Conservation (phyloP, 2,329 filamentous ascomycete species). For the Tolypocladium nubicola region DNA sequence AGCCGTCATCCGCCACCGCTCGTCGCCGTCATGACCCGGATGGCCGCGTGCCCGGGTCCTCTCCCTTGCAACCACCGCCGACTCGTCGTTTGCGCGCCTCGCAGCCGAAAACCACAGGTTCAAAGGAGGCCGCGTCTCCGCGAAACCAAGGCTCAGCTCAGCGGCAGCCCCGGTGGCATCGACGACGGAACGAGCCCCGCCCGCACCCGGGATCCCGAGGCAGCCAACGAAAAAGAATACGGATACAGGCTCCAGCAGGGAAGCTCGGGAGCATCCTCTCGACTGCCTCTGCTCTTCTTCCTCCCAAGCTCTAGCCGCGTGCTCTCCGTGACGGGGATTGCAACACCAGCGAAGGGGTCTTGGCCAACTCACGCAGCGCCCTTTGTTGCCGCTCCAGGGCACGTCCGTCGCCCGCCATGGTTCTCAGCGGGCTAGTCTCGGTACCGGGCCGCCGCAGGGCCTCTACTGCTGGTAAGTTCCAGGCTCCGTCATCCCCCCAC, state of each 20-base stretch:
- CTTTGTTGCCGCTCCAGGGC: neutral
- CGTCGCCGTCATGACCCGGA: neutral
- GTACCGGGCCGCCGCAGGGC: conserved; percentile 19
- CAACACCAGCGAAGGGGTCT: neutral
- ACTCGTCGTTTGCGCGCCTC: neutral
- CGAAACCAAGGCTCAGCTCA: neutral
- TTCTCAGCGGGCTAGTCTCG: conserved; percentile 20
- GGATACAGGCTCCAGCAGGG: neutral
- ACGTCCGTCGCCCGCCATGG: conserved; percentile 11
- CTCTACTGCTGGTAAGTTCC: conserved; percentile 15
- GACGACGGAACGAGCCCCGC: neutral
- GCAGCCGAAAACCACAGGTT: neutral
- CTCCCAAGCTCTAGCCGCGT: neutral
- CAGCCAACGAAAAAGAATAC: neutral
- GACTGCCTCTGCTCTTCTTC: too few species aligned
- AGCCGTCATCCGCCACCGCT: neutral
- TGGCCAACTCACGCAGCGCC: neutral
- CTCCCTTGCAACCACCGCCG: neutral
- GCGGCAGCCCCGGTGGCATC: neutral
- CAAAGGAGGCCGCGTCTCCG: neutral
- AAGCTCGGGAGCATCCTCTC: neutral
- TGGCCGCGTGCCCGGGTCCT: neutral
- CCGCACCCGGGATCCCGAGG: neutral
- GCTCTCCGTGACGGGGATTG: neutral
- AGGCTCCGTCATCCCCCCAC: neutral